Evolutionary conservation across 2,329 filamentous ascomycete species (phyloP).

Genomic region (Pseudopithomyces maydicus): DNA sequence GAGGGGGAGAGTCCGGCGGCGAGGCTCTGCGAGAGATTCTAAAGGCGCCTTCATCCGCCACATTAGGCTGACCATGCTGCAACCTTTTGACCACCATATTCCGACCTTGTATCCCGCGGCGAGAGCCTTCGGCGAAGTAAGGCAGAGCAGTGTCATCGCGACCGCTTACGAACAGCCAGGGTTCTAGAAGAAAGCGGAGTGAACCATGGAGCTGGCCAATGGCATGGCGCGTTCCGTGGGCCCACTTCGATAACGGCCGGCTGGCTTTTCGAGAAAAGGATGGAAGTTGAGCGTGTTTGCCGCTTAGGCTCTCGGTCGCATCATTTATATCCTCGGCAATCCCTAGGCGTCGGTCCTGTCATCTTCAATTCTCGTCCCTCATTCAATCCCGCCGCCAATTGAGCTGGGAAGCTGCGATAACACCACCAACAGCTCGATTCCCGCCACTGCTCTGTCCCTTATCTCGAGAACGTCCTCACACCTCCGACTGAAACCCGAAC

Average conservation of each 20-base stretch:
- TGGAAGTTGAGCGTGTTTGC: conserved; percentile 4
- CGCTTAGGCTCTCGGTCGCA: not conserved
- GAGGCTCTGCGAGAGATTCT: conserved; percentile 9
- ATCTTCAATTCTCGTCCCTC: conserved; percentile 12
- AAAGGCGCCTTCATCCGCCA: not conserved
- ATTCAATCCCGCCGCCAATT: conserved; percentile 15
- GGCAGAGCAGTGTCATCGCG: not conserved
- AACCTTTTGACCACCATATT: too few relatives aligned
- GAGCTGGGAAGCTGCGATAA: conserved; percentile 1
- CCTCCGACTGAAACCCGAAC: not conserved
- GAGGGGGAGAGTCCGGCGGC: conserved; percentile 6
- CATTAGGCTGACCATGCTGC: not conserved
- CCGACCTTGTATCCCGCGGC: not conserved
- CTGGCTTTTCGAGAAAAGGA: conserved; percentile 2
- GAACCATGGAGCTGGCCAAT: too few relatives aligned
- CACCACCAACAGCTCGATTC: too few relatives aligned
- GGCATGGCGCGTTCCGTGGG: too few relatives aligned
- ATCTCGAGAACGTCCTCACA: not conserved
- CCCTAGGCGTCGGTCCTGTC: not conserved
- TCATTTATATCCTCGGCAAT: not conserved
- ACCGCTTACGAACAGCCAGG: conserved; percentile 20
- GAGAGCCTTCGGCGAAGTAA: not conserved
- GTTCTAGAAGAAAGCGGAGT: conserved; percentile 15
- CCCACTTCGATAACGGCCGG: conserved; percentile 16
- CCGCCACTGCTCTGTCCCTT: not conserved